phyloP scores from a whole-genome alignment of 1,284 basidiomycete genomes.

The Tilletia horrida region DNA sequence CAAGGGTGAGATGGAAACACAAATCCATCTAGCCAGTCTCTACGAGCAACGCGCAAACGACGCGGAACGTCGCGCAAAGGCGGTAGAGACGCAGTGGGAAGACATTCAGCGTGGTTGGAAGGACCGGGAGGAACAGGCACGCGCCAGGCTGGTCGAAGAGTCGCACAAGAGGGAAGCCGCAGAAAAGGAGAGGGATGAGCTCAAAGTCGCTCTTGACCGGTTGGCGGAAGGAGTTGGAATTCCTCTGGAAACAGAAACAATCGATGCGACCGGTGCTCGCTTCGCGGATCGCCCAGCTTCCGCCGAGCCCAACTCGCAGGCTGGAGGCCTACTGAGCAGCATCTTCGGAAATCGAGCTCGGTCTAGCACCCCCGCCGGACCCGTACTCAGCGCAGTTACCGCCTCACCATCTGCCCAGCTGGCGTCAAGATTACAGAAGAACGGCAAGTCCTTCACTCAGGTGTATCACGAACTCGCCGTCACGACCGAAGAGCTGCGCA shows the following conservation, averaged over 20 bases:
- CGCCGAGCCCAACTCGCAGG: neutral
- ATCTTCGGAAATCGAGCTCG: neutral
- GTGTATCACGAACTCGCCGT: constrained; percentile 82
- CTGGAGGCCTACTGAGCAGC: constrained; percentile 1
- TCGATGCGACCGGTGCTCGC: neutral
- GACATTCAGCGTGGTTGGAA: constrained; percentile 68
- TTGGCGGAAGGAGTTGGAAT: constrained; percentile 50
- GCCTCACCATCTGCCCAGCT: constrained; percentile 72
- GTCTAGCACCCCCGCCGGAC: constrained; percentile 13
- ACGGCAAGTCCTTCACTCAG: constrained; percentile 81
- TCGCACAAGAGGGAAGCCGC: constrained; percentile 55
- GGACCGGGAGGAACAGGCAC: constrained; percentile 64
- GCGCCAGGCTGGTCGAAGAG: constrained; percentile 66
- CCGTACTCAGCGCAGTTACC: constrained; percentile 10
- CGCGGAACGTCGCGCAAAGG: constrained; percentile 70
- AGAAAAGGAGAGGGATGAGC: constrained; percentile 55
- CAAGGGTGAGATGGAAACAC: constrained; percentile 67
- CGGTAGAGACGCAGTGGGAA: constrained; percentile 74
- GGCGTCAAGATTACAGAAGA: constrained; percentile 70
- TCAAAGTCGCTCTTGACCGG: constrained; percentile 48
- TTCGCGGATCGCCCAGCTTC: neutral
- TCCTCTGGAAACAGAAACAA: neutral
- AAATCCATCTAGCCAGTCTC: constrained; percentile 70
- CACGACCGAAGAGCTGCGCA: constrained; percentile 74
- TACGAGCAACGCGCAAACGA: constrained; percentile 79